Base-by-base conservation (phyloP, 2,329 filamentous ascomycete genomes). In the Cladophialophora chaetospira region DNA sequence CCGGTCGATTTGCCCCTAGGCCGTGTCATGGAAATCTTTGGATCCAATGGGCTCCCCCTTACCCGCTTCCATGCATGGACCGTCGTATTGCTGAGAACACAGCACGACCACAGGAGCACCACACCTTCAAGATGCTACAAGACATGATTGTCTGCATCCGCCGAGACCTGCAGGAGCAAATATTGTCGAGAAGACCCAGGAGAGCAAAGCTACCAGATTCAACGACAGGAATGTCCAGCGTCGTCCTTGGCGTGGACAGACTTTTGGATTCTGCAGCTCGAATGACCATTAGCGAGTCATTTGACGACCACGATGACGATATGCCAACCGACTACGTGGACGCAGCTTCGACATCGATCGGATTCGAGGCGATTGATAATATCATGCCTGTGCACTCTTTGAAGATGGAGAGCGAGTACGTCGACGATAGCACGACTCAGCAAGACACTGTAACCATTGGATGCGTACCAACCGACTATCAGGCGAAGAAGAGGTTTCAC, bases 41-140 rank as follows among this genome's bases (percentile, higher is more conserved):
- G 61, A 60, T 66, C 25, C 68, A 65, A 49, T 71, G 68, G 69
- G 57, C 63, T 10, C 63, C 67, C n/a, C 68, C 67, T 17, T 60
- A 61, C 53, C 50, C 63, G 6, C 43, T 57, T 17, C 40, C 38
- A 29, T 21, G 31, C 23, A 19, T 21, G 21, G 13, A 23, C 3
- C 23, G 13, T 19, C 3, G 36, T 11, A 15, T 21, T 31, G 21
- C 13, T 4, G 3, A 13, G 33, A 4, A n/a, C 9, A 19, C 4
- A 33, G 29, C 19, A 53, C 40, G 55, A 25, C 58, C 55, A 23
- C 58, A 61, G 33, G 33, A 58, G 28, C 54, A 61, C 26, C 43
- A 58, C 26, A 61, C 58, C 9, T 61, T 61, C 38, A 54, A 47
- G 15, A 38, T 58, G 21, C 45, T 55, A 25, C 54, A 55, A 25